Percentiles rank a stretch among this genome's conserved stretches.
These are phyloP conservation scores for Trametes meyenii DNA, from an alignment of 768 basidiomycete genomes.

Conservation along the genomic window DNA sequence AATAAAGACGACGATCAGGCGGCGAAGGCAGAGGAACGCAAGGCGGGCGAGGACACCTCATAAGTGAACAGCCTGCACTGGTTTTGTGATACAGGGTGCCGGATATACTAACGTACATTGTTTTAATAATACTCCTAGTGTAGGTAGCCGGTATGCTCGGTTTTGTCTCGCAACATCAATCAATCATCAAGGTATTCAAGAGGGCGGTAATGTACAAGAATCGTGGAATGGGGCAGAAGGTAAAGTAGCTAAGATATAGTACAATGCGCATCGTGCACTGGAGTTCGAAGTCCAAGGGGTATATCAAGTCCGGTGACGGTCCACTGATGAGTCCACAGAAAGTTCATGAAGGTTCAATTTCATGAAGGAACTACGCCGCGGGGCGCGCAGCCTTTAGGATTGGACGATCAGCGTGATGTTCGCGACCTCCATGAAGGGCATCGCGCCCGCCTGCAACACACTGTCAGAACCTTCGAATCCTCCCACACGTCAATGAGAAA, in stretches of 20 bases:
- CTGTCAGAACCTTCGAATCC: background rate
- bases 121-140: background rate
- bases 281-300: too few species aligned
- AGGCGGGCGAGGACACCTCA: background rate
- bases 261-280: too few species aligned
- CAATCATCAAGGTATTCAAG: too few species aligned
- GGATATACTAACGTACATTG: background rate
- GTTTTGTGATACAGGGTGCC: background rate
- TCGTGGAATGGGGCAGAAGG: too few species aligned
- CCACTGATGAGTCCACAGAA: background rate
- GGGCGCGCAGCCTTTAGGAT: background rate
- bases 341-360: background rate
- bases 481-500: background rate
- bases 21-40: conserved; percentile 24
- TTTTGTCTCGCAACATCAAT: too few species aligned
- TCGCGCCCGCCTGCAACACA: conserved; percentile 19
- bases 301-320: background rate
- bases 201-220: too few species aligned
- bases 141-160: too few species aligned
- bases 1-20: conserved; percentile 27
- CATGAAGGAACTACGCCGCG: background rate
- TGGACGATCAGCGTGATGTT: conserved; percentile 27
- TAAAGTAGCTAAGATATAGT: too few species aligned
- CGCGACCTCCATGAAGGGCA: conserved; percentile 21
- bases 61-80: background rate